A percentile compares a stretch with the other conserved stretches of the same genome.
These are phyloP conservation scores for Penicillium sp. DNA, from an alignment of 2,329 filamentous ascomycete genomes.

Conservation along the genomic window DNA sequence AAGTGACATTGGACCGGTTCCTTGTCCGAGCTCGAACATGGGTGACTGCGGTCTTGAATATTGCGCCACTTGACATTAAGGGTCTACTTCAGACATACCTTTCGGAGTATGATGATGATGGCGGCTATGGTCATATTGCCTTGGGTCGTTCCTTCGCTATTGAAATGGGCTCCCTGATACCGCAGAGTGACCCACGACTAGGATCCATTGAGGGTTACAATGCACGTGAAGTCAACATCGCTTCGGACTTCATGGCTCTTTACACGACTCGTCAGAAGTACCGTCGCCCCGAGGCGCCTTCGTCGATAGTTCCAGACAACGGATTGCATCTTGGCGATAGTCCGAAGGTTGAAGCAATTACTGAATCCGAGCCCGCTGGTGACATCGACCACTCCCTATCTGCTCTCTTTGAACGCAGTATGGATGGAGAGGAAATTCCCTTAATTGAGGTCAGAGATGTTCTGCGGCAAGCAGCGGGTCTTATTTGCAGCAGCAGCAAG, in stretches of 20 bases:
- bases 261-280: constrained; percentile 98
- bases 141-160: constrained; percentile 91
- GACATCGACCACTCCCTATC: constrained; percentile 62
- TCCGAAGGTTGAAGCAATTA: constrained; percentile 9
- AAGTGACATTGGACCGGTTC: constrained; percentile 74
- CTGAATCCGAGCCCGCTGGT: constrained; percentile 32
- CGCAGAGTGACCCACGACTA: constrained; percentile 80
- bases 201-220: constrained; percentile 75
- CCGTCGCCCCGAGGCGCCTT: constrained; percentile 71
- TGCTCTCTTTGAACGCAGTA: constrained; percentile 70
- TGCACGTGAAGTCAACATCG: constrained; percentile 78
- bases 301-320: constrained; percentile 31
- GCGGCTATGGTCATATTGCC: constrained; percentile 85
- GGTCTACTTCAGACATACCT: constrained; percentile 94
- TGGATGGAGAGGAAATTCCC: constrained; percentile 67
- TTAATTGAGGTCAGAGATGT: constrained; percentile 76
- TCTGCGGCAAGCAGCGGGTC: constrained; percentile 77
- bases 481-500: constrained; percentile 75
- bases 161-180: constrained; percentile 86
- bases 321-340: constrained; percentile 12
- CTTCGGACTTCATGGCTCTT: constrained; percentile 93
- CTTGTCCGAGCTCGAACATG: constrained; percentile 75
- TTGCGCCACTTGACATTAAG: constrained; percentile 91
- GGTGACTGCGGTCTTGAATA: constrained; percentile 76
- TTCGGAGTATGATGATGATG: constrained; percentile 90